Evolutionary conservation across 192 early-diverging fungal genomes (phyloP).

Genomic region (Umbelopsis sp.): DNA sequence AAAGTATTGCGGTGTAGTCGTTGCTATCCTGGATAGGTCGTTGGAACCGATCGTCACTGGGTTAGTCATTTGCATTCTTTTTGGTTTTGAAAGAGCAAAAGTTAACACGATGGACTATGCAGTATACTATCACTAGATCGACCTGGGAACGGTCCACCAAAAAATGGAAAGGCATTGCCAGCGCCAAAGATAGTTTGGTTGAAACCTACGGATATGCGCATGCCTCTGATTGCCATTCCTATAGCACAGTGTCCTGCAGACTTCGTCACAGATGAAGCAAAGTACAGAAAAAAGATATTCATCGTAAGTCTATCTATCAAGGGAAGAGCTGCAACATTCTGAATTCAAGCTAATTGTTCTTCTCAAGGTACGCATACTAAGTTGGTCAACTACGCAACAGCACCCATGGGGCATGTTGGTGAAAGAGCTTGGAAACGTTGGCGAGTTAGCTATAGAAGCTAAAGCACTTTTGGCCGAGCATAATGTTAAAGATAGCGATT

Average conservation of each 20-base stretch:
- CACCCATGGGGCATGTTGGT: conserved; percentile 74
- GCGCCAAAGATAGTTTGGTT: conserved; percentile 70
- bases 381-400: conserved; percentile 68
- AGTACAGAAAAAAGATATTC: conserved; percentile 57
- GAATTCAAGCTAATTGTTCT: not conserved
- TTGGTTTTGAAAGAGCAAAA: not conserved
- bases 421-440: conserved; percentile 75
- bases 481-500: conserved; percentile 67
- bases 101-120: not conserved
- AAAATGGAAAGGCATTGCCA: not conserved
- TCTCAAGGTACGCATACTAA: conserved; percentile 53
- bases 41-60: conserved; percentile 47
- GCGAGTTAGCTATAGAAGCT: conserved; percentile 78
- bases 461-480: conserved; percentile 78
- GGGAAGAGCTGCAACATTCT: not conserved
- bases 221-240: conserved; percentile 73
- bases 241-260: conserved; percentile 65
- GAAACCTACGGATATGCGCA: conserved; percentile 78
- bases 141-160: not conserved
- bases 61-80: not conserved
- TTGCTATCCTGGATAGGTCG: conserved; percentile 49
- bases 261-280: conserved; percentile 62
- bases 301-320: conserved; percentile 36
- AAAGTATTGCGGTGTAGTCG: conserved; percentile 52
- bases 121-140: not conserved